These are phyloP conservation scores for Solanum lycopersicoides DNA, from an alignment of 257 asterid species.

Conservation along the genomic window DNA sequence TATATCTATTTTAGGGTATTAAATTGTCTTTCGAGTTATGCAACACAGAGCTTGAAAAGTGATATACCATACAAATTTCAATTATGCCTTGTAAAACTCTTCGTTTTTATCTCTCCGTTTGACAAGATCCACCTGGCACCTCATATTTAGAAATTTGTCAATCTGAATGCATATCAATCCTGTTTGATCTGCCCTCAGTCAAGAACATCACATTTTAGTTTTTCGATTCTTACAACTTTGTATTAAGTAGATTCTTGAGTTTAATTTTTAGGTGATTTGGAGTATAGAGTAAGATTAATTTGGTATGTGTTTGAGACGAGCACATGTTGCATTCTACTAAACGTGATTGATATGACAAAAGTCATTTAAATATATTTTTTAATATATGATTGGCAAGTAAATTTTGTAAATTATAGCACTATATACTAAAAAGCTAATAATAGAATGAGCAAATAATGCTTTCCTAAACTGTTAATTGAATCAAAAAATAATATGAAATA, in stretches of 20 bases:
- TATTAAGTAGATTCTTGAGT: not conserved
- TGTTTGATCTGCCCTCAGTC: not conserved
- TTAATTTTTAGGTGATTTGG: not conserved
- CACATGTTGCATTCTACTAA: not conserved
- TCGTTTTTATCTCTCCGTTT: not conserved
- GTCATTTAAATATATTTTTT: too few species aligned
- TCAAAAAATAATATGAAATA: too few species aligned
- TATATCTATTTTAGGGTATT: not conserved
- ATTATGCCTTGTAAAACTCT: too few species aligned
- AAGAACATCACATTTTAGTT: not conserved
- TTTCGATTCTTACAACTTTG: not conserved
- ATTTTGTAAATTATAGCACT: too few species aligned
- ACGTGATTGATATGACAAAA: not conserved
- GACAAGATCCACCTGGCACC: not conserved
- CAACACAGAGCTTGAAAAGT: too few species aligned
- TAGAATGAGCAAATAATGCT: not conserved
- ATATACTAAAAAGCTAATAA: too few species aligned
- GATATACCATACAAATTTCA: not conserved
- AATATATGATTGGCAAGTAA: too few species aligned
- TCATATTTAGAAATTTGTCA: too few species aligned
- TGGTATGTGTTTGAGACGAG: not conserved
- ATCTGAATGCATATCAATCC: too few species aligned
- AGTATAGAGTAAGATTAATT: too few species aligned
- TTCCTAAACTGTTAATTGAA: not conserved
- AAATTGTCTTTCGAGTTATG: too few species aligned